Conservation (phyloP, 805 yeast genomes). For the Scheffersomyces coipomensis region DNA sequence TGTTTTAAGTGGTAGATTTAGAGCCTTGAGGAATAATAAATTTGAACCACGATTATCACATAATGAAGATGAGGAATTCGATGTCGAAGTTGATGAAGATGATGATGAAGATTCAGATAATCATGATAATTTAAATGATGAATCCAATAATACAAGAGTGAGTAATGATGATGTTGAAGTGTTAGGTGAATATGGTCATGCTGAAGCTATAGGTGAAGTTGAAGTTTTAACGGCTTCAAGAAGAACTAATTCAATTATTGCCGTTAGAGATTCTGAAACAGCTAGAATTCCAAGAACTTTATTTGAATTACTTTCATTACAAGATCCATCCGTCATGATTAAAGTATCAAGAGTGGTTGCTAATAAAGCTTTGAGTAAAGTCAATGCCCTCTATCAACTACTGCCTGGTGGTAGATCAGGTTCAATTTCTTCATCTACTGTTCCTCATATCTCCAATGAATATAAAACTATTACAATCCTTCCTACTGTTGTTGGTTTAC, state of each 20-base stretch:
- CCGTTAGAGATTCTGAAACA: slow-evolving; percentile 90
- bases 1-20: slow-evolving; percentile 82
- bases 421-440: slow-evolving; percentile 10
- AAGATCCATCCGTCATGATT: slow-evolving; percentile 87
- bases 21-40: slow-evolving; percentile 51
- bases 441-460: slow-evolving; percentile 38
- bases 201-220: slow-evolving; percentile 91
- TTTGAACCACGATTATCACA: slow-evolving; percentile 7
- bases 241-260: slow-evolving; percentile 68
- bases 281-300: slow-evolving; percentile 90
- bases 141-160: slow-evolving; percentile 6
- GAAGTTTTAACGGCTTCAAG: slow-evolving; percentile 84
- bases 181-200: slow-evolving; percentile 85
- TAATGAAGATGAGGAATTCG: slow-evolving; percentile 8
- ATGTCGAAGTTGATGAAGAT: slow-evolving; percentile 6
- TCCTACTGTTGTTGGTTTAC: slow-evolving; percentile 79
- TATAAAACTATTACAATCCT: slow-evolving; percentile 83
- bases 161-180: slow-evolving; percentile 29
- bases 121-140: slow-evolving; percentile 19
- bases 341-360: slow-evolving; percentile 89
- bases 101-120: slow-evolving; percentile 2
- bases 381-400: slow-evolving; percentile 4
- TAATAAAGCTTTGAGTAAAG: slow-evolving; percentile 33
- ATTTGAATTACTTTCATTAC: slow-evolving; percentile 79
- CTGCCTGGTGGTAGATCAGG: slow-evolving; percentile 8